Evolutionary conservation across 2,329 filamentous ascomycete genomes (phyloP), one percentile per base, ranked within the genome.

Genomic region (Stachybotrys chlorohalonatus): DNA sequence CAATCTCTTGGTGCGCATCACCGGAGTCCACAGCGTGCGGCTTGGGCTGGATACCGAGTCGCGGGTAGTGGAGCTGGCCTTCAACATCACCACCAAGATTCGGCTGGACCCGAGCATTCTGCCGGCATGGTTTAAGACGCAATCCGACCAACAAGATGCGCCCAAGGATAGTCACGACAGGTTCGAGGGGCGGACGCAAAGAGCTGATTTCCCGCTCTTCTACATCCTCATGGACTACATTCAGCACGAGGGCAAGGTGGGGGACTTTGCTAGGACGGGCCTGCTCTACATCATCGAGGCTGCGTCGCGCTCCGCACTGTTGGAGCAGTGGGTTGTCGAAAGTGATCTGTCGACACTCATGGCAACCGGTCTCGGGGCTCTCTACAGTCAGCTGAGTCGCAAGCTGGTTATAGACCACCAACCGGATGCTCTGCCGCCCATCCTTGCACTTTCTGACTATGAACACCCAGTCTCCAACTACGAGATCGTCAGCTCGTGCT

Each of bases 251-350:
- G 94, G 94, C 47, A 86, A 93, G 54, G 88, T 95, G 16, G 94
- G 94, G 11, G 94, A 99, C 70, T 99, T 99, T 75, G 93, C 94
- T 2, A 81, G 94, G 55, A 99, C 94, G 0, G 94, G 94, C 0
- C 70, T 99, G 58, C 79, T 99, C 7, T 99, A 99, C 71, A 89
- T 99, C 56, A 96, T 97, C 62, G 93, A 97, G 72, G 89, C 90
- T 1, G 90, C 93, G 0, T 93, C 90, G 0, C 87, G 84, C 60
- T 95, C 91, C 1, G 82, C 85, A 17, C 81, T 85, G 1, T 71
- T 99, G 56, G 94, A 99, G 73, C 89, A 90, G 64, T 99, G 94
- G 94, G 89, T 99, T 59, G 90, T 97, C 50, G 92, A 96, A 67
- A 96, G 93, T 68, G 94, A 99, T 68, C 77, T 99, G 53, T 94